phyloP scores from a whole-genome alignment of 2,329 filamentous ascomycete genomes.

The Hymenoscyphus scutula region DNA sequence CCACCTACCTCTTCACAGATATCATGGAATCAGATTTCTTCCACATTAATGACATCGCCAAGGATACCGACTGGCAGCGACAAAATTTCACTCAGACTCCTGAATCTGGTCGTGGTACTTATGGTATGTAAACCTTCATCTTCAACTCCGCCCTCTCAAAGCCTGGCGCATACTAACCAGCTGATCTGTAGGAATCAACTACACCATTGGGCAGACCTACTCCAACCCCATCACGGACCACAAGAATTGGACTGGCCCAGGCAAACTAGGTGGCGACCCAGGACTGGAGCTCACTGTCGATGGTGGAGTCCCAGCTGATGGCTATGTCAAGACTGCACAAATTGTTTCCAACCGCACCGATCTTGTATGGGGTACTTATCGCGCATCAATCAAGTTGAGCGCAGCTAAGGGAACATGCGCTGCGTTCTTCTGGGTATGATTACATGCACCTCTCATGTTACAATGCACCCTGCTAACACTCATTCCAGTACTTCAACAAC shows the following conservation, averaged over 20 bases:
- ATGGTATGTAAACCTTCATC: slow-evolving; percentile 39
- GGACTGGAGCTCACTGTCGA: slow-evolving; percentile 58
- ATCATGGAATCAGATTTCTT: slow-evolving; percentile 71
- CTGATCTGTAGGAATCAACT: slow-evolving; percentile 47
- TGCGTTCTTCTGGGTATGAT: slow-evolving; percentile 73
- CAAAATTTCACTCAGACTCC: slow-evolving; percentile 66
- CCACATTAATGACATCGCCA: slow-evolving; percentile 47
- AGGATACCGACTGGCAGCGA: slow-evolving; percentile 59
- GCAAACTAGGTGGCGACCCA: slow-evolving; percentile 44
- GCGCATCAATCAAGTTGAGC: slow-evolving; percentile 59
- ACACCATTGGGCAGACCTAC: slow-evolving; percentile 55
- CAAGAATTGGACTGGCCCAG: slow-evolving; percentile 44
- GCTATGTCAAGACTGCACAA: slow-evolving; percentile 61
- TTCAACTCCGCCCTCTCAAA: not conserved
- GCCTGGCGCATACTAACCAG: not conserved
- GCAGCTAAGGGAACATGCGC: slow-evolving; percentile 57
- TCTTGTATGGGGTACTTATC: slow-evolving; percentile 68
- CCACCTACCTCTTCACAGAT: slow-evolving; percentile 61
- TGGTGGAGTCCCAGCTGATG: slow-evolving; percentile 42
- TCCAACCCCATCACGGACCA: slow-evolving; percentile 47
- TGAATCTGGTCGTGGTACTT: slow-evolving; percentile 57
- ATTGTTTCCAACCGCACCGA: slow-evolving; percentile 60
- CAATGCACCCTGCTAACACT: slow-evolving; percentile 5
- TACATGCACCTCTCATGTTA: not conserved
- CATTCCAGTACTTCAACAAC: slow-evolving; percentile 67